Base-by-base conservation (phyloP, 208 protist genomes). In the Entamoeba invadens region DNA sequence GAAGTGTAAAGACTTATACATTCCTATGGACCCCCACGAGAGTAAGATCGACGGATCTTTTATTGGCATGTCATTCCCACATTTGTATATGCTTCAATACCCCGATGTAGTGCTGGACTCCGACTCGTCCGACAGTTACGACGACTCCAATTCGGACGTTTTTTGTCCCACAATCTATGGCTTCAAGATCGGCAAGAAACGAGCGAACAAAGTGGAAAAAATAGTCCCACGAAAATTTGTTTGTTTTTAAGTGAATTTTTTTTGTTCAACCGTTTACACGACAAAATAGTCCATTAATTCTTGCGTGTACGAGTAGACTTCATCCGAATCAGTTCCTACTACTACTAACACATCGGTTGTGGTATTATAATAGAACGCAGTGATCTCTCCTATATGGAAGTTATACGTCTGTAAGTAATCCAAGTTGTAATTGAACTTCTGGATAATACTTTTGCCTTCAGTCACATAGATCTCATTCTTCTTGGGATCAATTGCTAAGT, bases 41-140 rank as follows among this genome's bases (percentile, higher is more conserved):
- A 91, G 12, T 35, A 42, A 21, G 21, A 93, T 94, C 46, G 94
- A 95, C 44, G 94, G 94, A 45, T 72, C 91, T 4, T 95, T 94
- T 92, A 94, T 94, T 35, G 94, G 94, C 44, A 92, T 91, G 44
- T 94, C 44, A 21, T 95, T 95, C 46, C 93, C 94, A 3, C 94
- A 95, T 45, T 57, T 95, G 18, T 95, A 92, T n/a, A 44, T 93
- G 31, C 87, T 94, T 12, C 21, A 92, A 10, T 93, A 92, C 38
- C 38, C 93, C 14, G 46, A 94, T 6, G n/a, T 94, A 4, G 50
- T n/a, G 21, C 4, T 18, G 4, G 4, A 10, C 10, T 72, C 57
- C 38, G 21, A 31, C 57, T 77, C 57, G 5, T 77, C 57, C 21
- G 57, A 77, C 1, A 42, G 31, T 35, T n/a, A 8, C 21, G 10